Evolutionary conservation across 2,329 filamentous ascomycete genomes (phyloP).

Genomic region (Neopestalotiopsis clavispora): DNA sequence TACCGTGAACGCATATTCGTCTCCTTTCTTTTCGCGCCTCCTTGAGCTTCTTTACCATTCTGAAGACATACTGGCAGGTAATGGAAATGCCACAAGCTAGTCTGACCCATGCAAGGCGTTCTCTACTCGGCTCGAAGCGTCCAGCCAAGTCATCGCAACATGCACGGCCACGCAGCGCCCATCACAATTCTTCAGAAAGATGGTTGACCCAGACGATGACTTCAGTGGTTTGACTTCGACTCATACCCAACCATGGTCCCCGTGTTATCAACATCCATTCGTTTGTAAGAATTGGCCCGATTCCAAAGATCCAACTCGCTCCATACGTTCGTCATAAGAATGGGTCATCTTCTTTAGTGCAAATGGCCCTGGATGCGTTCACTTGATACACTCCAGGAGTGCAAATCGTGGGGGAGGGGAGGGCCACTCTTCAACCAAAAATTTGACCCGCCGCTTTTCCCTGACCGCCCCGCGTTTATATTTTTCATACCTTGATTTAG

Average conservation of each 20-base stretch:
- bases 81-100: no score
- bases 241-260: not conserved
- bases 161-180: not conserved
- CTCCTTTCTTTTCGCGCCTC: no score
- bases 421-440: slow-evolving; percentile 26
- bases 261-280: not conserved
- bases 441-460: slow-evolving; percentile 17
- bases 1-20: no score
- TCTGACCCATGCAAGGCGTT: no score
- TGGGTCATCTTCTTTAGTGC: slow-evolving; percentile 1
- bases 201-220: not conserved
- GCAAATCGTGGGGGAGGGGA: slow-evolving; percentile 9
- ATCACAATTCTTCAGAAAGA: not conserved
- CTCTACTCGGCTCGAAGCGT: no score
- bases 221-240: not conserved
- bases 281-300: slow-evolving; percentile 12
- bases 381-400: not conserved
- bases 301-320: not conserved
- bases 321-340: slow-evolving; percentile 17
- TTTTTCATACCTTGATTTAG: not conserved
- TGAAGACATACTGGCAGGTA: no score
- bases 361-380: not conserved
- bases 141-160: not conserved
- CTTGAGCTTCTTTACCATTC: no score
- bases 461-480: slow-evolving; percentile 23